Base-by-base conservation (phyloP, 2,329 filamentous ascomycete genomes). In the Cercospora sojina region DNA sequence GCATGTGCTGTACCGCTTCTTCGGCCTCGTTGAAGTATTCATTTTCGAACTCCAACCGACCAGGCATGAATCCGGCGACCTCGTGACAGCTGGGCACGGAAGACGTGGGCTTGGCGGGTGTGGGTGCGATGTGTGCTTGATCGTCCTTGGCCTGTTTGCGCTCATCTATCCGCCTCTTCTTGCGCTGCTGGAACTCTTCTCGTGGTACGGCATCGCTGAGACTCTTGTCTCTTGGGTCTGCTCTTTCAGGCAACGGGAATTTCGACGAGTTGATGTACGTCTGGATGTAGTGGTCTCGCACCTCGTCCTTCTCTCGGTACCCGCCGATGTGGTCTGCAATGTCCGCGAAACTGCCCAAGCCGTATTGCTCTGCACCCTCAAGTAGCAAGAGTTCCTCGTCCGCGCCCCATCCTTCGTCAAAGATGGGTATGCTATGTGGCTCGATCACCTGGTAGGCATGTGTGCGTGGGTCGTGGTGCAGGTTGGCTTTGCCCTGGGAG, bases 1-100 rank as follows among this genome's bases (percentile, higher is more conserved):
- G 91, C 93, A 99, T 98, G 70, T 96, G 89, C 78, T 99, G 95
- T 2, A 99, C 95, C 0, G 94, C 94, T 80, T 98, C 96, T 81
- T 99, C 95, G 0, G 95, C 95, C 75, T 99, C 95, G 75, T 99
- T 99, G 75, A 94, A 91, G 77, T 97, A 95, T 75, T 99, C 95
- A 0, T 92, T 97, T 83, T 99, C 95, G 70, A 99, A 99, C 76
- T 99, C 95, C 70, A 99, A 80, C 47, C 95, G 92, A 53, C 95
- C 95, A 3, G 95, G 95, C 95, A 99, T 99, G 78, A 96, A 99
- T 3, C 95, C 95, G 79, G 97, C 93, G 41, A 99, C 95, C 79
- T 99, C 95, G 82, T 99, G 95, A 78, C 95, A 99, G 35, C 93
- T 90, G 0, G 95, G 95, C 2, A 97, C 93, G 82, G 91, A 96